Evolutionary conservation across 371 early-diverging fungal genomes (phyloP).

Genomic region (Encephalitozoon cuniculi): DNA sequence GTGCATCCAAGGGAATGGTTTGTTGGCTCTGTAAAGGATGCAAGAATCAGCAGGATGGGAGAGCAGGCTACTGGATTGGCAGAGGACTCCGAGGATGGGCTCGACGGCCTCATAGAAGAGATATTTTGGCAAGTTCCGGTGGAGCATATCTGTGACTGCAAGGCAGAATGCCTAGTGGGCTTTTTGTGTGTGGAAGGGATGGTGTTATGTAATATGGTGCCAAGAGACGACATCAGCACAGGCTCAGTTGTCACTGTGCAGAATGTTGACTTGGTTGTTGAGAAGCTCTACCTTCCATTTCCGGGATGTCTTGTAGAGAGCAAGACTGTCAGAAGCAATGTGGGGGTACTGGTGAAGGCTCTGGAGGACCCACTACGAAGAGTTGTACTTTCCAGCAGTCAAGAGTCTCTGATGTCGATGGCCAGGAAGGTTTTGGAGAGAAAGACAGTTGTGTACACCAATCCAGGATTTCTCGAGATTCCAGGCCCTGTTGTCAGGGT

Average conservation of each 20-base stretch:
- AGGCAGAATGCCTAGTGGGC: not conserved
- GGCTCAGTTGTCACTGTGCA: not conserved
- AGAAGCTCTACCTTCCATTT: not conserved
- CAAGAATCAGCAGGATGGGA: not conserved
- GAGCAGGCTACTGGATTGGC: no score
- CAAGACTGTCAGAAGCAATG: no score
- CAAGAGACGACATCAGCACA: not conserved
- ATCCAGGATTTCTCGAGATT: not conserved
- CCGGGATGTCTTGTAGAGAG: not conserved
- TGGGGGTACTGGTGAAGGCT: not conserved
- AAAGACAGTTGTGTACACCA: not conserved
- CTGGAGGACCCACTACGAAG: not conserved
- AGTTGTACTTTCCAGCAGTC: not conserved
- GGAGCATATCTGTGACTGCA: not conserved
- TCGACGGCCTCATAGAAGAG: not conserved
- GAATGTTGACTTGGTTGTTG: not conserved
- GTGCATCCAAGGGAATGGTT: not conserved
- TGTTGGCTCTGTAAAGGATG: not conserved
- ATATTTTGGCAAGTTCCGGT: not conserved
- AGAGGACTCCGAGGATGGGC: not conserved
- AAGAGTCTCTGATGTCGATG: not conserved
- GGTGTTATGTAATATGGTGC: not conserved
- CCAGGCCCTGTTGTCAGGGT: not conserved
- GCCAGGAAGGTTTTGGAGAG: not conserved
- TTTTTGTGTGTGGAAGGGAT: not conserved